Evolutionary conservation across 768 basidiomycete species (phyloP), one percentile per base, ranked within the genome.

Genomic region (Glaciozyma antarctica): DNA sequence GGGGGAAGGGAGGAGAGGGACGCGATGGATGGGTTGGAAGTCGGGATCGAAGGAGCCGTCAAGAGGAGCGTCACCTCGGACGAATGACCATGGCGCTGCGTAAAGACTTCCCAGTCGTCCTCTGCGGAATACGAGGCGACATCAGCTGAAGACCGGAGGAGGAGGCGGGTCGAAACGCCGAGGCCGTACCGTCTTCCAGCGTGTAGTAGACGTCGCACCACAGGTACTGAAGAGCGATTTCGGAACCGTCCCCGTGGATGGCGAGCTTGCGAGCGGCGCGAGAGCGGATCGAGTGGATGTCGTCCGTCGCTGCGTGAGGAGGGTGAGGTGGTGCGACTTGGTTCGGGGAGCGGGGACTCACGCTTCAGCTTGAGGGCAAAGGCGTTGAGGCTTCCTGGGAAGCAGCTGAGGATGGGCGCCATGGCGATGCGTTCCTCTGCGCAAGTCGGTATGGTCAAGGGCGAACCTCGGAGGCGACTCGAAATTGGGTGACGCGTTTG

Each of bases 151-250:
- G 6, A 16, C 13, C 24, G 8, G 7, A 19, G n/a, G 38, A 26
- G 22, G 22, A 19, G 41, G 47, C 26, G 26, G 34, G 44, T 38
- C 22, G 47, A 17, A 17, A 22, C n/a, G 54, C 9, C 3, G 59
- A 48, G 22, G 17, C 15, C 68, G 49, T 3, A 71, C 70, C 71
- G 38, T 74, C 73, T 19, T 74, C 71, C 28, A 74, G 67, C 12
- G 68, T 55, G 62, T 73, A 74, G 63, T 66, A 66, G 52, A 73
- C 72, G 34, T 72, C 68, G 44, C 62, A 64, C 70, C 71, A 73
- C 24, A 71, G 61, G 66, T 74, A 74, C 55, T 65, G 59, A 30
- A 69, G 26, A 3, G 43, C 13, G 22, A 72, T 55, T 19, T 73
- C 70, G 1, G 51, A 28, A 21, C 54, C 51, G 21, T 60, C 49